Evolutionary conservation across 2,329 filamentous ascomycete genomes (phyloP).

Genomic region (Ophiostoma sp.): DNA sequence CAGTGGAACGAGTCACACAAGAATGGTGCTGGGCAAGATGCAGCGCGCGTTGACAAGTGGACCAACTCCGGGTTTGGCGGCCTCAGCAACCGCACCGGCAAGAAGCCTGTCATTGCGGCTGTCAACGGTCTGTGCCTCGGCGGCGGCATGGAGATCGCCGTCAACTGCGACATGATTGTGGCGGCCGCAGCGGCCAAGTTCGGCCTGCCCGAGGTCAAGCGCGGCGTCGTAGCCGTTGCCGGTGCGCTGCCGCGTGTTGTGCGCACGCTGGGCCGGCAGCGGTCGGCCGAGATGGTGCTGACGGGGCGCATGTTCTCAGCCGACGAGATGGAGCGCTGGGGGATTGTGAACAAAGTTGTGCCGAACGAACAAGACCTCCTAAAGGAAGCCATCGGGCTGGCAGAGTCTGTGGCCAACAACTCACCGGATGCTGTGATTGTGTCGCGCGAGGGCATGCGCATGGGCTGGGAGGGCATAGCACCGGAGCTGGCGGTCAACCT

Average conservation of each 20-base stretch:
- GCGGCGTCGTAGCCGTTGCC: conserved; percentile 65
- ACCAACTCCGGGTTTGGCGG: conserved; percentile 56
- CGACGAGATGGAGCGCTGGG: conserved; percentile 57
- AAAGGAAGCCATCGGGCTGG: conserved; percentile 55
- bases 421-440: conserved; percentile 73
- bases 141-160: conserved; percentile 69
- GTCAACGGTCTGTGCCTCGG: conserved; percentile 71
- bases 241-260: conserved; percentile 64
- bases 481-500: conserved; percentile 57
- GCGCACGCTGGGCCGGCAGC: conserved; percentile 59
- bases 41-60: conserved; percentile 28
- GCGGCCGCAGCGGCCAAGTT: conserved; percentile 56
- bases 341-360: conserved; percentile 58
- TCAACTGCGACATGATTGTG: conserved; percentile 68
- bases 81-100: conserved; percentile 59
- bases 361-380: conserved; percentile 41
- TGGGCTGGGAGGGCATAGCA: conserved; percentile 65
- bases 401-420: conserved; percentile 55
- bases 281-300: conserved; percentile 66
- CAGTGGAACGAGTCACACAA: conserved; percentile 49
- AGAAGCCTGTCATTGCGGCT: conserved; percentile 70
- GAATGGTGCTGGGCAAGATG: conserved; percentile 27
- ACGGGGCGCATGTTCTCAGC: conserved; percentile 56
- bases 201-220: conserved; percentile 63
- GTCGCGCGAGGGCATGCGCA: conserved; percentile 62